These are phyloP conservation scores for Ogataea polymorpha DNA, from an alignment of 805 yeast species.

Conservation along the genomic window DNA sequence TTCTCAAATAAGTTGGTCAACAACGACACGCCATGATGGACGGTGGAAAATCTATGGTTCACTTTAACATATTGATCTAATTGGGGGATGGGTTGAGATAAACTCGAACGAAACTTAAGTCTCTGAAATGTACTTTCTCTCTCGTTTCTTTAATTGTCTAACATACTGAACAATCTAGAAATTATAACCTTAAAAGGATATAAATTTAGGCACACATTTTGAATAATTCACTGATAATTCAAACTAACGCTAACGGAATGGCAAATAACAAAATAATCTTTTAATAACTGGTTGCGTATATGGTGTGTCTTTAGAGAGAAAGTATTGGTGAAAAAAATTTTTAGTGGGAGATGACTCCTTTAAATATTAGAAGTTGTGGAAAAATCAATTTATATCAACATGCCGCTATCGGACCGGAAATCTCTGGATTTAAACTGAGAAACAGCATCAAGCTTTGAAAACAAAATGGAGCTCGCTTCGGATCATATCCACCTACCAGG, in stretches of 20 bases:
- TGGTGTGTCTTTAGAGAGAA: constrained; percentile 7
- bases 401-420: constrained; percentile 1
- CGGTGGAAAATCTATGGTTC: constrained; percentile 16
- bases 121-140: constrained; percentile 12
- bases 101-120: constrained; percentile 14
- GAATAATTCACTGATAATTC: constrained; percentile 8
- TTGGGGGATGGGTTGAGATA: constrained; percentile 6
- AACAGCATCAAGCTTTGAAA: no score
- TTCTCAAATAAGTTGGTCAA: constrained; percentile 6
- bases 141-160: constrained; percentile 19
- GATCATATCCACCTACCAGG: no score
- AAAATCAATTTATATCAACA: neutral
- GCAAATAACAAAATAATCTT: neutral
- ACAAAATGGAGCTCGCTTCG: no score
- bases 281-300: neutral
- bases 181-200: constrained; percentile 15
- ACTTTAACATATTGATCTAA: constrained; percentile 24
- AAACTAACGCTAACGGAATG: constrained; percentile 6
- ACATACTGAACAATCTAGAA: constrained; percentile 16
- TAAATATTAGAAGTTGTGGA: constrained; percentile 1
- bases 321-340: constrained; percentile 1
- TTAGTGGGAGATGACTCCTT: neutral
- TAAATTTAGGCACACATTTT: constrained; percentile 26
- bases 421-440: no score
- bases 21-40: constrained; percentile 27